Evolutionary conservation across 2,329 filamentous ascomycete species (phyloP).

Genomic region (Talaromyces albobiverticillius): DNA sequence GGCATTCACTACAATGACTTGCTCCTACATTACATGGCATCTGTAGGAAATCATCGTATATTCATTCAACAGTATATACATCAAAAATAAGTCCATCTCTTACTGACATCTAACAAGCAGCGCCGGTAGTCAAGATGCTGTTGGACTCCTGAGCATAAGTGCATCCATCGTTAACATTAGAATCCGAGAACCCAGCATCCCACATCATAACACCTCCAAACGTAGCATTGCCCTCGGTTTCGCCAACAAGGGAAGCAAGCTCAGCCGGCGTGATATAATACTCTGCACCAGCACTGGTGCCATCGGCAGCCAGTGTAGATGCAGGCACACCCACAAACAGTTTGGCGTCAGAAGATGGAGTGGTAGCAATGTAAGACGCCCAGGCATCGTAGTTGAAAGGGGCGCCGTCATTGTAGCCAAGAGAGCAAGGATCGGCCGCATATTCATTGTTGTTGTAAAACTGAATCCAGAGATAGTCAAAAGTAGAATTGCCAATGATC

Average conservation of each 20-base stretch:
- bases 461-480: constrained; percentile 56
- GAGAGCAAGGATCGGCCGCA: constrained; percentile 10
- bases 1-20: too few species aligned
- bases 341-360: constrained; percentile 45
- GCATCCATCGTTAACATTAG: constrained; percentile 43
- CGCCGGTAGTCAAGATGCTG: constrained; percentile 32
- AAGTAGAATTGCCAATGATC: constrained; percentile 43
- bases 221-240: constrained; percentile 37
- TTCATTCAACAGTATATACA: neutral
- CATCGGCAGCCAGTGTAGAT: constrained; percentile 18
- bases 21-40: too few species aligned
- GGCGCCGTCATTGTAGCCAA: constrained; percentile 8
- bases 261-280: constrained; percentile 50
- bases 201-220: constrained; percentile 62
- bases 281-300: constrained; percentile 16
- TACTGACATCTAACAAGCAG: neutral
- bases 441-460: constrained; percentile 55
- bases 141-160: constrained; percentile 51
- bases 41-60: too few species aligned
- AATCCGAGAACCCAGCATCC: constrained; percentile 51
- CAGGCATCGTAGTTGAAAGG: constrained; percentile 44
- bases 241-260: constrained; percentile 43
- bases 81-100: neutral
- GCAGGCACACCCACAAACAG: constrained; percentile 54
- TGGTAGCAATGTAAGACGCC: constrained; percentile 35